These are phyloP conservation scores for Castanea sativa DNA, from an alignment of 306 rosid species.

Conservation along the genomic window DNA sequence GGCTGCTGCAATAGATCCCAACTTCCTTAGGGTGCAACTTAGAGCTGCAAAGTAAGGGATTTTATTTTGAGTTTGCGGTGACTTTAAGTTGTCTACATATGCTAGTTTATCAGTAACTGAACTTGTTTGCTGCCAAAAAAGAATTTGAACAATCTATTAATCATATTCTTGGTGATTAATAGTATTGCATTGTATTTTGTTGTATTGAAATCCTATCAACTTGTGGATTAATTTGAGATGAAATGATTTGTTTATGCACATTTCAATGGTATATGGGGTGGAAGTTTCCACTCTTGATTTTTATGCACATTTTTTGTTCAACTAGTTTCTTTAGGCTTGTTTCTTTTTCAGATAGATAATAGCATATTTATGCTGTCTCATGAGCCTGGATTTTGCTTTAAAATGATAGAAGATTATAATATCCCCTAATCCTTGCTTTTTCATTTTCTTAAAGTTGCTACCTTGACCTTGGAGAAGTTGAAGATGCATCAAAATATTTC, in stretches of 20 bases:
- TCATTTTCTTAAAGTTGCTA: constrained; percentile 53
- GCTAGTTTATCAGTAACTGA: background rate
- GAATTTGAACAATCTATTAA: background rate
- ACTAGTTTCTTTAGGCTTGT: background rate
- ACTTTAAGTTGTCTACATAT: constrained; percentile 21
- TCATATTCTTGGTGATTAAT: background rate
- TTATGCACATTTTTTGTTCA: background rate
- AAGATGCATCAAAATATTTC: constrained; percentile 63
- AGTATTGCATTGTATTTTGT: background rate
- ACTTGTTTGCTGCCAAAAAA: background rate
- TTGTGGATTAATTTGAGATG: background rate
- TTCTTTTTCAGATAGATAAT: background rate
- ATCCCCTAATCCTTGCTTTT: constrained; percentile 15
- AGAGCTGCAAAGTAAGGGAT: constrained; percentile 95
- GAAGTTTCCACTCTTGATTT: background rate
- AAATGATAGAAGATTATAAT: constrained; percentile 13
- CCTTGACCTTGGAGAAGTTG: constrained; percentile 90
- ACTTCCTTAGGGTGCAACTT: constrained; percentile 77
- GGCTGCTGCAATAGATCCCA: constrained; percentile 80
- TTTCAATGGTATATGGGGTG: background rate
- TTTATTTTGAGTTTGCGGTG: constrained; percentile 4
- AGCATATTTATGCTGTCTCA: background rate
- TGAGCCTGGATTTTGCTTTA: background rate
- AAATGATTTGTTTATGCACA: background rate
- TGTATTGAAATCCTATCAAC: too few relatives aligned